Evolutionary conservation across 495 filamentous ascomycete genomes (phyloP).

Genomic region (Pseudomonodictys pantanalensis): DNA sequence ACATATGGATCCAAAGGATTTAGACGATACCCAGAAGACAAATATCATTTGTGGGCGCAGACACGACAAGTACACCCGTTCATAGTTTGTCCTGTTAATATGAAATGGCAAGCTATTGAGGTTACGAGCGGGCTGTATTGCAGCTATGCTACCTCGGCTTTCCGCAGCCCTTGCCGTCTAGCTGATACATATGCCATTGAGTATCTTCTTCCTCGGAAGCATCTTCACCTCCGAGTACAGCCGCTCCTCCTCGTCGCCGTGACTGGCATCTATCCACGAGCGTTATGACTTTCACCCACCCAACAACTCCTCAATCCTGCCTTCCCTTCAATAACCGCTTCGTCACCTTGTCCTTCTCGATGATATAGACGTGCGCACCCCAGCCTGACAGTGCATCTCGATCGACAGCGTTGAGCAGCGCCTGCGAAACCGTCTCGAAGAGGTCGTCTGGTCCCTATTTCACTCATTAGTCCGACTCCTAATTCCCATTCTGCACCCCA

Average conservation of each 20-base stretch:
- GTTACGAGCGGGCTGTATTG: background rate
- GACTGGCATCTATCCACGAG: background rate
- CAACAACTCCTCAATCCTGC: constrained; percentile 52
- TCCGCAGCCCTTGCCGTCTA: background rate
- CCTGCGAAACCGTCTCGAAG: constrained; percentile 97
- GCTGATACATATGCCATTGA: background rate
- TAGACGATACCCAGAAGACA: too few relatives aligned
- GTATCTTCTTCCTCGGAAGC: background rate
- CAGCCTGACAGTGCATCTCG: constrained; percentile 94
- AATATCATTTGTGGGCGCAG: too few relatives aligned
- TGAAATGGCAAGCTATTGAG: too few relatives aligned
- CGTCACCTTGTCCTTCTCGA: constrained; percentile 99
- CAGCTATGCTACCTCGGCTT: background rate
- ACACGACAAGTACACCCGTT: too few relatives aligned
- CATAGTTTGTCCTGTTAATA: too few relatives aligned
- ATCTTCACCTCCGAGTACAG: background rate
- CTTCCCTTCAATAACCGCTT: constrained; percentile 95
- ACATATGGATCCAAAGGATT: too few relatives aligned
- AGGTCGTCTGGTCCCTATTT: constrained; percentile 81
- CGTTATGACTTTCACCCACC: background rate
- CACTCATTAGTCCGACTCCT: background rate
- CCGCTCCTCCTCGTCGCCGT: background rate
- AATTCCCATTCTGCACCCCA: background rate
- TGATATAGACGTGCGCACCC: constrained; percentile 98
- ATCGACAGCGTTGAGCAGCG: constrained; percentile 93